phyloP scores from a whole-genome alignment of 768 basidiomycete genomes.

The Boletales sp. region DNA sequence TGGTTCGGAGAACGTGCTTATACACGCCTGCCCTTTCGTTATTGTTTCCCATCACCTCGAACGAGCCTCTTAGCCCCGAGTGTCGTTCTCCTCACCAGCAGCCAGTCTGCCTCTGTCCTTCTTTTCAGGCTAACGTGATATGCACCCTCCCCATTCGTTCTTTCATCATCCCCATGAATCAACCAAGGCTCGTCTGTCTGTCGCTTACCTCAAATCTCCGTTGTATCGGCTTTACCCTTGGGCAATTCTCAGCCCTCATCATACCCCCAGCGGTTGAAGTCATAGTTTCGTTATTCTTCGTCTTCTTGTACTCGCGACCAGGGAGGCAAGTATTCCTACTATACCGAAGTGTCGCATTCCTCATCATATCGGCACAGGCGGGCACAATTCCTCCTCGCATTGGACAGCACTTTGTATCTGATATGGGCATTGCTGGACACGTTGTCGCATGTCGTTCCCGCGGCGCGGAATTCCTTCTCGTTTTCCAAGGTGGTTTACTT shows the following conservation, averaged over 20 bases:
- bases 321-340: conserved; percentile 40
- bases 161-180: conserved; percentile 18
- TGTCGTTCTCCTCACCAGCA: conserved; percentile 27
- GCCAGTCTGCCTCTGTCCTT: conserved; percentile 44
- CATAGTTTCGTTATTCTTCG: conserved; percentile 52
- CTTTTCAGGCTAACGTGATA: conserved; percentile 29
- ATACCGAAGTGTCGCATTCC: not conserved
- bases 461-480: conserved; percentile 41
- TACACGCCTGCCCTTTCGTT: conserved; percentile 11
- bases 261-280: conserved; percentile 64
- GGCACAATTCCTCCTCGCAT: conserved; percentile 54
- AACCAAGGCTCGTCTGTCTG: conserved; percentile 59
- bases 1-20: not conserved
- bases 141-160: conserved; percentile 28
- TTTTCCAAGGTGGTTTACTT: conserved; percentile 56
- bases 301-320: conserved; percentile 45
- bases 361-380: conserved; percentile 30
- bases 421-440: conserved; percentile 57
- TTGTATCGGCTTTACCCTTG: conserved; percentile 50
- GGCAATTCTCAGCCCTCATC: conserved; percentile 49
- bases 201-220: conserved; percentile 70
- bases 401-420: conserved; percentile 62
- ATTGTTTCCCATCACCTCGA: conserved; percentile 24
- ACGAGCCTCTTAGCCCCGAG: conserved; percentile 5
- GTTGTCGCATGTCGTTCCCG: conserved; percentile 52